A percentile compares a stretch with the other conserved stretches of the same genome.
Conservation (phyloP, 441 rosid species). For the Codiaeum variegatum region DNA sequence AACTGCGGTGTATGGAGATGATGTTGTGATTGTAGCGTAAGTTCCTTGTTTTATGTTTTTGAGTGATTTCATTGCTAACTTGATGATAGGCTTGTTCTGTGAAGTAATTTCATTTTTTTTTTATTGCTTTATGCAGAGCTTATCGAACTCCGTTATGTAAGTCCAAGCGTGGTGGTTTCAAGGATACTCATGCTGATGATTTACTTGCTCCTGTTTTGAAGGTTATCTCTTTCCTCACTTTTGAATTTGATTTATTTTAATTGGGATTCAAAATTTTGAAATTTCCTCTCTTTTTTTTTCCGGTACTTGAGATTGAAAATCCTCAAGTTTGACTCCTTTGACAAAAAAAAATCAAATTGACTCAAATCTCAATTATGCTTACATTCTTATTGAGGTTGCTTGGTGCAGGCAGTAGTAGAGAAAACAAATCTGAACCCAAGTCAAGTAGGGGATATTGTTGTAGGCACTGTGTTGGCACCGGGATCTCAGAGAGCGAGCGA, state of each 20-base stretch:
- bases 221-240: slow-evolving; percentile 33
- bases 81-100: background rate
- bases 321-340: background rate
- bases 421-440: slow-evolving; percentile 75
- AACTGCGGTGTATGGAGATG: slow-evolving; percentile 70
- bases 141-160: slow-evolving; percentile 85
- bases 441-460: slow-evolving; percentile 95
- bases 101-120: background rate
- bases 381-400: background rate
- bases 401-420: slow-evolving; percentile 73
- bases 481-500: slow-evolving; percentile 92
- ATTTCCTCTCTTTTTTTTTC: too few species aligned
- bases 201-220: slow-evolving; percentile 83
- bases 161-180: slow-evolving; percentile 85
- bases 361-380: background rate
- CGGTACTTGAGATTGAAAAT: background rate
- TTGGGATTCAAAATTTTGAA: background rate
- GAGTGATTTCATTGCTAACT: background rate
- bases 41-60: slow-evolving; percentile 21
- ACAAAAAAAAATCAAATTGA: background rate
- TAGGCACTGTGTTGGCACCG: slow-evolving; percentile 89
- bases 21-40: slow-evolving; percentile 90
- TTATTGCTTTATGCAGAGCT: slow-evolving; percentile 44
- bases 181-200: slow-evolving; percentile 94
- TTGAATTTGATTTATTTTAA: background rate